Evolutionary conservation across 768 basidiomycete species (phyloP), one percentile per base, ranked within the genome.

Genomic region (Sporobolomyces pararoseus): DNA sequence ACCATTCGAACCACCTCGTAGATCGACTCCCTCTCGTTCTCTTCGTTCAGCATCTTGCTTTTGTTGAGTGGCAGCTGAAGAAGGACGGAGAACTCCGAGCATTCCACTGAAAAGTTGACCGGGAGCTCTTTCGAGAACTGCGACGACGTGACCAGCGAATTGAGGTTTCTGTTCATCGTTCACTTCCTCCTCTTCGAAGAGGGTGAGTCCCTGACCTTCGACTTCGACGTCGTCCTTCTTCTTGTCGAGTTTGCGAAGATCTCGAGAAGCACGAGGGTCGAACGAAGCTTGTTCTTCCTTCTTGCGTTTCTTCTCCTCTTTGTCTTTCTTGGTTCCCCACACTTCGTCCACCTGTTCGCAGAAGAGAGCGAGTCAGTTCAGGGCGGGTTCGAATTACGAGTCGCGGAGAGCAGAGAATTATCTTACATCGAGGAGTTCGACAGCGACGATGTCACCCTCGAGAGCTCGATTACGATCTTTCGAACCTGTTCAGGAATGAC

Each of bases 211-310:
- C 80, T 99, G 96, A 3, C 96, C 96, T 82, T 99, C 96, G 34
- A 99, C 96, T 79, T 99, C 96, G 35, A 99, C 95, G 77, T 98
- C 96, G 77, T 99, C 96, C 82, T 97, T 97, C 85, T 98, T 98
- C 87, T 99, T 99, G 83, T 98, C 95, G 77, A 93, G 91, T 81
- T 91, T 93, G 75, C 90, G 86, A 4, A 77, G 54, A 55, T 77
- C 74, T 29, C 75, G 73, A 51, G 71, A 68, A 9, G 86, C 83
- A 79, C 88, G 90, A 64, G 88, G 78, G 77, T 98, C 95, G 79
- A 93, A 97, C 0, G 93, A 91, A 34, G 92, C 88, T 78, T 94
- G 96, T 82, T 98, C 96, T 82, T 98, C 96, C 85, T 99, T 99
- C 83, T 98, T 98, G 78, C 95, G 85, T 83, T 99, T 98, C 88